Percentiles rank a stretch among this genome's conserved stretches.
phyloP scores from a whole-genome alignment of 129 eudicot genomes.

The Lactuca saligna region DNA sequence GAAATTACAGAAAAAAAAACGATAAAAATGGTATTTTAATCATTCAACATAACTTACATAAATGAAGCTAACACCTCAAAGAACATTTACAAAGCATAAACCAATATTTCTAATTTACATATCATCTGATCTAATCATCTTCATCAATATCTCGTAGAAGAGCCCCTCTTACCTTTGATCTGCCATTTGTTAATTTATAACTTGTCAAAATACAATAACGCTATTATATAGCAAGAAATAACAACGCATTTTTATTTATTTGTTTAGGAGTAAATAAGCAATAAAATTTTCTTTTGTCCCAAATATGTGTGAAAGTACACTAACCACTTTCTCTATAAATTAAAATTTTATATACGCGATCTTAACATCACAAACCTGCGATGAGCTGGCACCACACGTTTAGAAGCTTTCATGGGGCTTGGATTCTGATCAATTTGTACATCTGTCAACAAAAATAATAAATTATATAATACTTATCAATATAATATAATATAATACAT shows the following conservation, averaged over 20 bases:
- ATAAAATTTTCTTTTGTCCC: too few relatives aligned
- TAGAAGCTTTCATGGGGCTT: conserved; percentile 47
- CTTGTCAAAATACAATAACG: conserved; percentile 3
- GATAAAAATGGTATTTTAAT: neutral
- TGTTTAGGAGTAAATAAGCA: too few relatives aligned
- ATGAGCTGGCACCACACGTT: conserved; percentile 75
- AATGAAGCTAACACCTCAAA: conserved; percentile 1
- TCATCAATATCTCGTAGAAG: conserved; percentile 64
- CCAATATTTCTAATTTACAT: neutral
- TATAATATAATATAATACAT: too few relatives aligned
- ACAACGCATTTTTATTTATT: too few relatives aligned
- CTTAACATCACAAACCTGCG: conserved; percentile 55
- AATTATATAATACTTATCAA: neutral
- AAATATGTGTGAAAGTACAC: neutral
- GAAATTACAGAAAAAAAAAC: neutral
- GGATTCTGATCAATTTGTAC: conserved; percentile 44
- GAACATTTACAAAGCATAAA: neutral
- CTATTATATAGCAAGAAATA: neutral
- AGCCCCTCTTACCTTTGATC: conserved; percentile 75
- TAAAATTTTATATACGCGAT: conserved; percentile 5
- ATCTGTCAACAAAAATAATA: conserved; percentile 29
- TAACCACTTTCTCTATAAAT: neutral
- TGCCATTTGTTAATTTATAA: conserved; percentile 27
- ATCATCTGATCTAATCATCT: conserved; percentile 38
- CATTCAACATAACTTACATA: neutral